A percentile compares a stretch with the other conserved stretches of the same genome.
phyloP scores from a whole-genome alignment of 2,329 filamentous ascomycete genomes.

The Ophiosphaerella narmari region DNA sequence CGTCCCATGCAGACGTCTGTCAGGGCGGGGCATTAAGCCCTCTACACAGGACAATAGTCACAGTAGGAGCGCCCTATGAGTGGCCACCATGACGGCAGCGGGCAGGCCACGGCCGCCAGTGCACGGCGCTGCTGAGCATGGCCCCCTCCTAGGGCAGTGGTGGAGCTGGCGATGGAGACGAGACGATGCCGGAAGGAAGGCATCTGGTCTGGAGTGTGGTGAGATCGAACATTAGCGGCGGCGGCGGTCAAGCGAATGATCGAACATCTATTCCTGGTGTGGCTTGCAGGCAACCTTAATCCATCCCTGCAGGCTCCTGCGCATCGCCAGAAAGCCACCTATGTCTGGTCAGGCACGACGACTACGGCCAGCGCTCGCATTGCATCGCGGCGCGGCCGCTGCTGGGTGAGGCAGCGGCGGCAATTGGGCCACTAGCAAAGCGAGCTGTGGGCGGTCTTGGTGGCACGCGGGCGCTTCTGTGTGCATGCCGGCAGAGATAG shows the following conservation, averaged over 20 bases:
- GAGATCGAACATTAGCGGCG: conserved; percentile 25
- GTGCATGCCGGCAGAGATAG: conserved; percentile 7
- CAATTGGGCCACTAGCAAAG: conserved; percentile 18
- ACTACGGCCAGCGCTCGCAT: conserved; percentile 6
- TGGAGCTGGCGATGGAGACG: conserved; percentile 8
- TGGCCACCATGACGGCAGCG: conserved; percentile 26
- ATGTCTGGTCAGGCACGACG: conserved; percentile 28
- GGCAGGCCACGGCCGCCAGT: conserved; percentile 31
- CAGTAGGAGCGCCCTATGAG: conserved; percentile 17
- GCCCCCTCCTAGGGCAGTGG: conserved; percentile 23
- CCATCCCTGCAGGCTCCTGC: conserved; percentile 34
- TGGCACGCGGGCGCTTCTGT: conserved; percentile 23
- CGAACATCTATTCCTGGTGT: conserved; percentile 45
- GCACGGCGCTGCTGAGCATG: conserved; percentile 29
- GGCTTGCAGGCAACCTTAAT: conserved; percentile 47
- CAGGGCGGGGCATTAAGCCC: conserved; percentile 25
- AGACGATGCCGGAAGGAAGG: conserved; percentile 30
- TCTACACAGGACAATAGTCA: conserved; percentile 18
- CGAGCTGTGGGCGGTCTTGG: conserved; percentile 16
- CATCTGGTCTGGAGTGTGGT: conserved; percentile 34
- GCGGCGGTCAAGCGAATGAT: conserved; percentile 30
- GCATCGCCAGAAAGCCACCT: conserved; percentile 36
- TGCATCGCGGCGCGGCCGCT: background rate
- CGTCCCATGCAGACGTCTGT: conserved; percentile 20
- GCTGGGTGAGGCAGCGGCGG: conserved; percentile 5